Conservation (phyloP, 495 filamentous ascomycete genomes). For the Parachaetomium inaequale region DNA sequence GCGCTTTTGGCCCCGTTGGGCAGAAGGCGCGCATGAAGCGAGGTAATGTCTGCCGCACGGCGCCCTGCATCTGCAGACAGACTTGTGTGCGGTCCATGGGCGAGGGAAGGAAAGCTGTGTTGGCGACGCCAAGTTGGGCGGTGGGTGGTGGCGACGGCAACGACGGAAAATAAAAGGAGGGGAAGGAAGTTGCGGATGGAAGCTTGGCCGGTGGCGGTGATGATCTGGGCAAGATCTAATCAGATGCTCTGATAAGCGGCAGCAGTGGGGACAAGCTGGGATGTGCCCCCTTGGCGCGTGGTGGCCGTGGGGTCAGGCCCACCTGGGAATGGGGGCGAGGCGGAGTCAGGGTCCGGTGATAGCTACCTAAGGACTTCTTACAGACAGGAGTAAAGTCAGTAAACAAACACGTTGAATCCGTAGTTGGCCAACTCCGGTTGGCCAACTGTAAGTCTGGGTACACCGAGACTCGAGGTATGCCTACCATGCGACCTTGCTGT, state of each 20-base stretch:
- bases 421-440: too few species aligned
- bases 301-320: neutral
- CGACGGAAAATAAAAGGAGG: neutral
- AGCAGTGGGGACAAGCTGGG: neutral
- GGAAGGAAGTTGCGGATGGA: neutral
- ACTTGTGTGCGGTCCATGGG: conserved; percentile 8
- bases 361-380: too few species aligned
- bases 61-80: neutral
- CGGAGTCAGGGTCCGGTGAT: too few species aligned
- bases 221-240: conserved; percentile 9
- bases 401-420: too few species aligned
- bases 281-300: neutral
- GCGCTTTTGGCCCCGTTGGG: neutral
- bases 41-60: neutral
- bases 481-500: too few species aligned
- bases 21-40: conserved; percentile 6
- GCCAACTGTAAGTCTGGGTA: too few species aligned
- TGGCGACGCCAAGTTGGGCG: neutral
- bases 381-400: too few species aligned
- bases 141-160: neutral
- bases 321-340: too few species aligned
- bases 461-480: too few species aligned
- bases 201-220: neutral
- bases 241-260: conserved; percentile 3
- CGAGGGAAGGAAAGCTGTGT: neutral